phyloP scores from a whole-genome alignment of 1,284 basidiomycete genomes.

The Marasmius oreades region DNA sequence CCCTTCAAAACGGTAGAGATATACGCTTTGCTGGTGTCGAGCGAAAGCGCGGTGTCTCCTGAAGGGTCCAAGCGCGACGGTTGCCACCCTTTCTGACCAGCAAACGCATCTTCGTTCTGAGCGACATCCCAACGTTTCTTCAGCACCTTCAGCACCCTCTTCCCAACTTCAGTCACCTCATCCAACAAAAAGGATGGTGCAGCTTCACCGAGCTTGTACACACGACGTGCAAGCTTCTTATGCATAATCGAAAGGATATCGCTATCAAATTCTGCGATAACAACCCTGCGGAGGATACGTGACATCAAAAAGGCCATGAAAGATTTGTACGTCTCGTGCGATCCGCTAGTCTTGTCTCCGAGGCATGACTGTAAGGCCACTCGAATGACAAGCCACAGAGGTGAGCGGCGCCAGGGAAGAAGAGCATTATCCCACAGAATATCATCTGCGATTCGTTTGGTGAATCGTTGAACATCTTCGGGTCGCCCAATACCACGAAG shows the following conservation, averaged over 20 bases:
- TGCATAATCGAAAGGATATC: conserved; percentile 28
- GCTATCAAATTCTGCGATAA: conserved; percentile 21
- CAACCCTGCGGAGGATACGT: conserved; percentile 23
- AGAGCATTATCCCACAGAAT: conserved; percentile 34
- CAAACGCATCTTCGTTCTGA: neutral
- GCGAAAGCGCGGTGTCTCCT: neutral
- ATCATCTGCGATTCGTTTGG: conserved; percentile 41
- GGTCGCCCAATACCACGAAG: conserved; percentile 27
- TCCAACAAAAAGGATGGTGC: neutral
- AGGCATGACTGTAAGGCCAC: conserved; percentile 27
- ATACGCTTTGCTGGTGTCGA: neutral
- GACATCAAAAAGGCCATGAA: conserved; percentile 43
- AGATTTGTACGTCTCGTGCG: conserved; percentile 32
- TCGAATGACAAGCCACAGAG: conserved; percentile 33
- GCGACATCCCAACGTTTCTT: neutral
- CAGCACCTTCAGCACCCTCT: neutral
- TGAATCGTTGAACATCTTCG: conserved; percentile 27
- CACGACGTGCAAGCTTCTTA: neutral
- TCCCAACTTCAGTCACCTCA: neutral
- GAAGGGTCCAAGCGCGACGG: neutral
- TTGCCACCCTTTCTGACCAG: neutral
- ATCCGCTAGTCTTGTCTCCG: neutral
- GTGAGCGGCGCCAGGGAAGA: conserved; percentile 40
- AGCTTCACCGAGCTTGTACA: neutral
- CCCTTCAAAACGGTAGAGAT: neutral